Evolutionary conservation across 2,329 filamentous ascomycete genomes (phyloP).

Genomic region (Epichloe sylvatica): DNA sequence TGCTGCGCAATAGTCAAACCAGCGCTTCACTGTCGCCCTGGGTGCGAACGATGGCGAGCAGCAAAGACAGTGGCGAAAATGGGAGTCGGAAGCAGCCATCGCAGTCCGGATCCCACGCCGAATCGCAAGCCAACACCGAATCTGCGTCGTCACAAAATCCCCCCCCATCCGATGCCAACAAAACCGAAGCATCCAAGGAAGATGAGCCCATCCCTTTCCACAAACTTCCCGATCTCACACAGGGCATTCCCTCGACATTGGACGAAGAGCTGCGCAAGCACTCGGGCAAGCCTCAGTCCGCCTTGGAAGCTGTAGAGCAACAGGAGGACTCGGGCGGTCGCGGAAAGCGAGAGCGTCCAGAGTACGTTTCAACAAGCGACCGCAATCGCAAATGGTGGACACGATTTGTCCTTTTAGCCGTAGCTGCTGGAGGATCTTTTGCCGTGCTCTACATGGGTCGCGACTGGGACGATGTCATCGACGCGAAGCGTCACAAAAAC

Average conservation of each 20-base stretch:
- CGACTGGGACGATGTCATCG: slow-evolving; percentile 74
- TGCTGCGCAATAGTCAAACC: slow-evolving; percentile 13
- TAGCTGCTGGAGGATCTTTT: slow-evolving; percentile 41
- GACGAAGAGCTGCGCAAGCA: slow-evolving; percentile 52
- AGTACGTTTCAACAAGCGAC: slow-evolving; percentile 85
- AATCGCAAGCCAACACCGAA: slow-evolving; percentile 6
- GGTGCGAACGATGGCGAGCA: slow-evolving; percentile 17
- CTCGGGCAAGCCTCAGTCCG: slow-evolving; percentile 20
- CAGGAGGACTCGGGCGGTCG: slow-evolving; percentile 17
- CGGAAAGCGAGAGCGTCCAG: slow-evolving; percentile 41
- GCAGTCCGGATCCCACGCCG: neutral
- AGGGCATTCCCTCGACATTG: slow-evolving; percentile 85
- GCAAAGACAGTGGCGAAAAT: slow-evolving; percentile 4
- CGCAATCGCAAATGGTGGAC: slow-evolving; percentile 63
- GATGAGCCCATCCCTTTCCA: slow-evolving; percentile 38
- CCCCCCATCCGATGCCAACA: neutral
- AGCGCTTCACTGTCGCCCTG: slow-evolving; percentile 13
- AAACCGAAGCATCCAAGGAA: slow-evolving; percentile 18
- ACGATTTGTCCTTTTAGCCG: slow-evolving; percentile 55
- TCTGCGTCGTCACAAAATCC: neutral
- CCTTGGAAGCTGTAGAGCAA: slow-evolving; percentile 24
- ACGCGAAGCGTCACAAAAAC: slow-evolving; percentile 52
- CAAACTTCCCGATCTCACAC: slow-evolving; percentile 79
- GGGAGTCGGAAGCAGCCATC: slow-evolving; percentile 5
- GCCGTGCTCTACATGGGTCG: slow-evolving; percentile 66